Conservation (phyloP, 1,139 yeast species). For the Pneumocystis wakefieldiae region DNA sequence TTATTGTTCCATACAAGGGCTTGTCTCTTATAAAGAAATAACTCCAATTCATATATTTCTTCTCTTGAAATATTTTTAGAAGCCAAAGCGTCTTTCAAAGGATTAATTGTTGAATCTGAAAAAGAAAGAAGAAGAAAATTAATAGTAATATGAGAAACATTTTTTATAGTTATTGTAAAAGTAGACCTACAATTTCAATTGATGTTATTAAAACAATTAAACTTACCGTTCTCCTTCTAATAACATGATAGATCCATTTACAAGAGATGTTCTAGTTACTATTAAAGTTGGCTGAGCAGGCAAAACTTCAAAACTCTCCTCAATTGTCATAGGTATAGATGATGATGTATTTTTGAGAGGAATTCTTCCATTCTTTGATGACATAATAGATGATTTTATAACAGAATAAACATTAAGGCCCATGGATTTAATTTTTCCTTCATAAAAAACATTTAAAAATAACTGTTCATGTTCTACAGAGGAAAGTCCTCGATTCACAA, state of each 20-base stretch:
- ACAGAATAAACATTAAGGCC: constrained; percentile 9
- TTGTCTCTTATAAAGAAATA: constrained; percentile 42
- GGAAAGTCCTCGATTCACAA: constrained; percentile 20
- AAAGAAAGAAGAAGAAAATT: constrained; percentile 48
- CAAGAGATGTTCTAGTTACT: constrained; percentile 38
- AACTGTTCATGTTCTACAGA: constrained; percentile 18
- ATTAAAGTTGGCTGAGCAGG: constrained; percentile 54
- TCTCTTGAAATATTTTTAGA: constrained; percentile 28
- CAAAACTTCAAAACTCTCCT: constrained; percentile 30
- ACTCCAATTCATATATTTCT: constrained; percentile 65
- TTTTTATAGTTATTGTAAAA: constrained; percentile 40
- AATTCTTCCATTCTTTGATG: constrained; percentile 1
- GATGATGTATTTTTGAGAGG: constrained; percentile 13
- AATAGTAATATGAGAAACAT: constrained; percentile 40
- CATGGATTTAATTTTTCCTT: constrained; percentile 9
- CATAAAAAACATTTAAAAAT: constrained; percentile 22
- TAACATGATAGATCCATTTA: constrained; percentile 60
- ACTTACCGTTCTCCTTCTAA: constrained; percentile 56
- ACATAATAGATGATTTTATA: constrained; percentile 3
- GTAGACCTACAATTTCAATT: background rate
- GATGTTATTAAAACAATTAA: background rate
- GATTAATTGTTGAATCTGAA: constrained; percentile 60
- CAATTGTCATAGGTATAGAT: constrained; percentile 2
- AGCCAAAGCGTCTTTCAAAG: constrained; percentile 34
- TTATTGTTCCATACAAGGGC: constrained; percentile 32